Conservation (phyloP, 2,329 filamentous ascomycete species). For the Aspergillus hortae region DNA sequence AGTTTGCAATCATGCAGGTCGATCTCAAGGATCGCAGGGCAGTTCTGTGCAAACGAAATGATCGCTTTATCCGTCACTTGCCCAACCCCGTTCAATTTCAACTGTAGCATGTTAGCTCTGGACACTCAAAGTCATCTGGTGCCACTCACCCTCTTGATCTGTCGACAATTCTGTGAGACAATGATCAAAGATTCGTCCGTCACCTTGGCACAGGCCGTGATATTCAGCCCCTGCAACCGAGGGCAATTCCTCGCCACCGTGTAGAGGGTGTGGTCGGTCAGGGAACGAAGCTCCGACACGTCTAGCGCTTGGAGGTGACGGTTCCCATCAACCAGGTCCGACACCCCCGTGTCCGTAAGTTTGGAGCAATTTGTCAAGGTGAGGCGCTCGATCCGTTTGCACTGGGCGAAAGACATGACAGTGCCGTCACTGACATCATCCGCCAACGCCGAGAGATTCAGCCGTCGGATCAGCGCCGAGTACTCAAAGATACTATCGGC, state of each 20-base stretch:
- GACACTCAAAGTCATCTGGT: background rate
- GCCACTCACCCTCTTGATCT: constrained; percentile 73
- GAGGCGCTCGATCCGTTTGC: constrained; percentile 86
- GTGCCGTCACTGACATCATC: constrained; percentile 83
- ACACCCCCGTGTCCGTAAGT: constrained; percentile 79
- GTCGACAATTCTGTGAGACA: constrained; percentile 77
- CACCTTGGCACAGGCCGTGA: constrained; percentile 79
- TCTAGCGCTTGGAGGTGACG: constrained; percentile 81
- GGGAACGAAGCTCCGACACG: constrained; percentile 73
- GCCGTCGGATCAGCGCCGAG: constrained; percentile 80
- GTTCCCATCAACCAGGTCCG: constrained; percentile 74
- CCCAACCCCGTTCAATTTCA: constrained; percentile 92
- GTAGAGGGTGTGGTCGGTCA: constrained; percentile 77
- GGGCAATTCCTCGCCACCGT: constrained; percentile 77
- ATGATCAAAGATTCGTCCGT: constrained; percentile 80
- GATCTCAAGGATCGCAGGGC: constrained; percentile 91
- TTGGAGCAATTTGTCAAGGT: constrained; percentile 87
- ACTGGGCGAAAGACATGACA: constrained; percentile 73
- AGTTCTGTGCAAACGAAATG: constrained; percentile 79
- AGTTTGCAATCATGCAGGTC: constrained; percentile 82
- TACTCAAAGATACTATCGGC: constrained; percentile 82
- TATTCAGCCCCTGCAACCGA: constrained; percentile 85
- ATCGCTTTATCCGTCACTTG: constrained; percentile 81
- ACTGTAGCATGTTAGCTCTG: constrained; percentile 43
- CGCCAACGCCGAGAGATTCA: constrained; percentile 81